A percentile compares a stretch with the other conserved stretches of the same genome.
phyloP scores from a whole-genome alignment of 2,329 filamentous ascomycete genomes.

The Cladophialophora yegresii region DNA sequence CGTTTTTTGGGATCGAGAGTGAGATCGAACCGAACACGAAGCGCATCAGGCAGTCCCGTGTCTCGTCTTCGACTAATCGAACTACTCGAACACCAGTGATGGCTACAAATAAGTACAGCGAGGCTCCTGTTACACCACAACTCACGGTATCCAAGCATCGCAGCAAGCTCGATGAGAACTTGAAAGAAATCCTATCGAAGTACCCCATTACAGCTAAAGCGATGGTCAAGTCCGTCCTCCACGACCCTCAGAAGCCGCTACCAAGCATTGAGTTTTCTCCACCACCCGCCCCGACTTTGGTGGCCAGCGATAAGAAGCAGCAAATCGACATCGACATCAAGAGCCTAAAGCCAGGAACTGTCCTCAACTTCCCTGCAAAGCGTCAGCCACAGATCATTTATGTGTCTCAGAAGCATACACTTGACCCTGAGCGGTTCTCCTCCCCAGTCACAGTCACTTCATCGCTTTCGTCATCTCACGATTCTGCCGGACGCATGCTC shows the following conservation, averaged over 20 bases:
- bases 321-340: conserved; percentile 8
- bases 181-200: background rate
- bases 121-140: background rate
- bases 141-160: background rate
- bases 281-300: background rate
- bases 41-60: conserved; percentile 2
- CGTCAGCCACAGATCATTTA: background rate
- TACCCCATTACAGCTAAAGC: background rate
- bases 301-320: background rate
- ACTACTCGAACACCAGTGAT: background rate
- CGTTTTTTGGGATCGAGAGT: background rate
- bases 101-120: too few species aligned
- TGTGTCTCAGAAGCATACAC: background rate
- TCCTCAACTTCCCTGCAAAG: conserved; percentile 6
- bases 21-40: conserved; percentile 2
- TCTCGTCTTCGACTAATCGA: background rate
- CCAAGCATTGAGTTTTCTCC: conserved; percentile 25
- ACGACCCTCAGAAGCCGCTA: conserved; percentile 11
- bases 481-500: conserved; percentile 13
- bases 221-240: conserved; percentile 8
- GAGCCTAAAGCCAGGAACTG: conserved; percentile 6
- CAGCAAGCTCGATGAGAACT: background rate
- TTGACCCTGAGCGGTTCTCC: background rate
- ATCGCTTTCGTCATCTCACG: background rate
- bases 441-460: background rate